phyloP scores from a whole-genome alignment of 495 filamentous ascomycete species.

The Parathielavia hyrcaniae region DNA sequence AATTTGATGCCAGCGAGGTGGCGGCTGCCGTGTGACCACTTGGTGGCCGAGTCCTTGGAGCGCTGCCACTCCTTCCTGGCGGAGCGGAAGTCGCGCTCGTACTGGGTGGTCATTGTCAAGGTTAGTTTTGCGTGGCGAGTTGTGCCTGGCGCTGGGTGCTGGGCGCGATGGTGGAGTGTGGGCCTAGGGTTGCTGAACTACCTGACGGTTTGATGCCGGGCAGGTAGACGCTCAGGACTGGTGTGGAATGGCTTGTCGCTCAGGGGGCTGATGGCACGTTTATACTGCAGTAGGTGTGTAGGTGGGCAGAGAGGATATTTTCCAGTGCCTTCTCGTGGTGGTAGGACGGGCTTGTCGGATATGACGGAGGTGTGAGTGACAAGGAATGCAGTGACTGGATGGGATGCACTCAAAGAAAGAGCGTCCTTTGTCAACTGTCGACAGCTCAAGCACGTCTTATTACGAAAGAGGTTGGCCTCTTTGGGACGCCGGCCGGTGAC shows the following conservation, averaged over 20 bases:
- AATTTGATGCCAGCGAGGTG: slow-evolving; percentile 23
- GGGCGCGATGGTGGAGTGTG: neutral
- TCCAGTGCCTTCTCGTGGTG: no score
- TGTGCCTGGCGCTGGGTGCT: neutral
- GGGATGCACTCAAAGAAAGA: neutral
- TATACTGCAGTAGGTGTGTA: no score
- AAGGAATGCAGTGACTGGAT: neutral
- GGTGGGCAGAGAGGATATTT: no score
- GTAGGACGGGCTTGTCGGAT: no score
- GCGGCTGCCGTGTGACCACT: slow-evolving; percentile 39
- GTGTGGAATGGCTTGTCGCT: no score
- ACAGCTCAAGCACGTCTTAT: neutral
- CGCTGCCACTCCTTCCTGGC: slow-evolving; percentile 40
- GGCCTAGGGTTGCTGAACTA: no score
- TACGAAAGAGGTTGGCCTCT: slow-evolving; percentile 8
- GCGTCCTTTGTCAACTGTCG: neutral
- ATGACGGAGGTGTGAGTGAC: neutral
- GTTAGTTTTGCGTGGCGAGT: neutral
- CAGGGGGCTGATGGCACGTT: no score
- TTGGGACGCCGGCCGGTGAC: slow-evolving; percentile 20
- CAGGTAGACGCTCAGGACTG: no score
- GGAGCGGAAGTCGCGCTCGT: slow-evolving; percentile 42
- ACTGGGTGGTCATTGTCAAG: slow-evolving; percentile 22
- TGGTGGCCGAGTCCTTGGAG: slow-evolving; percentile 36
- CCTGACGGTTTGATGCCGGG: no score